Conservation (phyloP, 2,329 filamentous ascomycete species). For the Ophiosphaerella narmari region DNA sequence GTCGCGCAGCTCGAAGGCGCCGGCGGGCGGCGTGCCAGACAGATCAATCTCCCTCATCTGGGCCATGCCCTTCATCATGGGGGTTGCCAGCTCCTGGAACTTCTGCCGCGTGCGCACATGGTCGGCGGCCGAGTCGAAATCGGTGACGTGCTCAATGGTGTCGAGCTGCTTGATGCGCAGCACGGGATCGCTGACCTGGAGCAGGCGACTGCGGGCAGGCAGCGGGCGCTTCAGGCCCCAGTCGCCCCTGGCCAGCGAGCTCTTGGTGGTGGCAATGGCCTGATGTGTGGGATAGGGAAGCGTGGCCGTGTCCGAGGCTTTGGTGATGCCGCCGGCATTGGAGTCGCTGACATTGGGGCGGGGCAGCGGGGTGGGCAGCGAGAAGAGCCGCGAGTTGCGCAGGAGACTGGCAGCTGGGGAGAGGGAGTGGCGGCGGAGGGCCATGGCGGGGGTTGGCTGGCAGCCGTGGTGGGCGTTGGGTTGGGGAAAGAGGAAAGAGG, state of each 20-base stretch:
- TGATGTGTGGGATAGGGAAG: constrained; percentile 79
- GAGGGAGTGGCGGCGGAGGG: constrained; percentile 39
- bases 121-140: constrained; percentile 82
- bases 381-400: constrained; percentile 86
- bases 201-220: constrained; percentile 71
- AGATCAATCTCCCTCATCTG: constrained; percentile 24
- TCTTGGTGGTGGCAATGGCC: constrained; percentile 75
- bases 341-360: constrained; percentile 55
- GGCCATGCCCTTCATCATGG: constrained; percentile 58
- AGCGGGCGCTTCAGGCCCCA: constrained; percentile 91
- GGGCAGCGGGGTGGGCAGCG: constrained; percentile 77
- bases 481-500: too few species aligned
- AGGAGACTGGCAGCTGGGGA: constrained; percentile 72
- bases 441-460: constrained; percentile 31
- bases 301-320: constrained; percentile 71
- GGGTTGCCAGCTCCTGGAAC: constrained; percentile 80
- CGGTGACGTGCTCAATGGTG: constrained; percentile 84
- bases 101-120: constrained; percentile 81
- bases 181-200: constrained; percentile 69
- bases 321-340: constrained; percentile 55
- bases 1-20: constrained; percentile 39
- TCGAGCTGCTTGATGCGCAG: constrained; percentile 80
- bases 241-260: constrained; percentile 77
- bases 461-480: constrained; percentile 7
- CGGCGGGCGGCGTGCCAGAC: constrained; percentile 11